Evolutionary conservation across 768 basidiomycete species (phyloP), one percentile per base, ranked within the genome.

Genomic region (Russula ochroleuca): DNA sequence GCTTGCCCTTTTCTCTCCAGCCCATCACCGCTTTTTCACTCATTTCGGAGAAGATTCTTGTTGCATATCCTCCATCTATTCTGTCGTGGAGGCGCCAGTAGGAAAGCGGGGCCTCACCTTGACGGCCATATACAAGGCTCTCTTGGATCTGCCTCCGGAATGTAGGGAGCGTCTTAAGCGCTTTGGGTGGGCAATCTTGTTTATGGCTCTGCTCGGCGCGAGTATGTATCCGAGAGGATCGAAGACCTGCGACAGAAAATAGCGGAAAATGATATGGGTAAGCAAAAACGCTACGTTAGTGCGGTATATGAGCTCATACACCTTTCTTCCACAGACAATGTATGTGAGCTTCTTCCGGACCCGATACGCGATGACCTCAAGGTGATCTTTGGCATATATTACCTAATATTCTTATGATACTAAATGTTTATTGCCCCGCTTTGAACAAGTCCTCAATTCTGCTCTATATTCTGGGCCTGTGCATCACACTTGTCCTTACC

Each of bases 1-100:
- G 2, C 49, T 59, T 33, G 25, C 37, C 13, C 15, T 50, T 50
- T 25, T 35, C 9, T 3, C 28, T 28, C 28, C 35, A 65, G 64
- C 59, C n/a, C 56, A 56, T 11, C 64, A 65, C n/a, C 59, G 64
- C 11, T 57, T 48, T 19, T 48, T 57, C 41, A 64, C 47, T 1
- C 63, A 55, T 28, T 65, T 57, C 2, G 54, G 64, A 6, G 64
- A 61, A 47, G 31, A 50, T 25, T 54, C 57, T 10, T 56, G 40
- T 11, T 49, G 54, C 5, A 50, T 64, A 47, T 61, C 64, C 11
- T 50, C 41, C 7, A 6, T 7, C 9, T 54, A 51, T 13, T 45
- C 59, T 25, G 21, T 56, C 35, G 25, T 57, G 48, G 33, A 65
- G 47, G 5, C 31, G 4, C 48, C 59, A 47, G 25, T 23, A 1